Evolutionary conservation across 2,329 filamentous ascomycete species (phyloP), one percentile per base, ranked within the genome.

Genomic region (Paraphaeosphaeria sporulosa): DNA sequence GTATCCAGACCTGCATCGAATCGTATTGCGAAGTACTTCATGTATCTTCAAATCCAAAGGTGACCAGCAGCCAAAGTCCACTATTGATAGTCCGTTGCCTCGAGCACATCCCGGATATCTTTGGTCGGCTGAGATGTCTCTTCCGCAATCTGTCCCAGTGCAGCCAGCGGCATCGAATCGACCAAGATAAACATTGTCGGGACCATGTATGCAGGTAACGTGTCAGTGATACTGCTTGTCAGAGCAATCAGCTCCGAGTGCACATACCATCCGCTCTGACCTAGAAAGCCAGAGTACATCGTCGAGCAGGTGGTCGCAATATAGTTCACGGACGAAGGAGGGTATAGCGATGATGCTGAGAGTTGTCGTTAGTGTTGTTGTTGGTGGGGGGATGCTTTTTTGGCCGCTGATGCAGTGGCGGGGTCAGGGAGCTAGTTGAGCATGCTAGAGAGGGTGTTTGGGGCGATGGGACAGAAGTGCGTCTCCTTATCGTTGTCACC

Each of bases 181-280:
- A 82, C 62, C 0, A 79, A 79, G 57, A 82, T 77, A 61, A 79
- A 82, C 7, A 79, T 68, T 3, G 77, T 74, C 5, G 81, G 81
- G 42, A 82, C 76, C 72, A 82, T 80, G 62, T 79, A 78, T 17
- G 73, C 67, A 0, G 80, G 79, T 1, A 82, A 63, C 17, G 65
- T 60, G 43, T 68, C 70, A 13, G 69, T 64, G 4, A 76, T 64
- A 1, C 67, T 65, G 9, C 66, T 64, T 47, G 74, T 69, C 2
- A 71, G 60, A 19, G 65, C 48, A 34, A 71, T 71, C 1, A 71
- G 67, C 6, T 67, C 58, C 9, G 25, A 44, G 2, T 67, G 34
- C 13, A 17, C 13, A 40, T 19, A 40, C 34, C 13, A 36, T n/a
- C 8, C 6, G 3, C 13, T 2, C 21, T 9, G 49, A 52, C 17